phyloP scores from a whole-genome alignment of 2,329 filamentous ascomycete genomes.

The Fusarium secorum region DNA sequence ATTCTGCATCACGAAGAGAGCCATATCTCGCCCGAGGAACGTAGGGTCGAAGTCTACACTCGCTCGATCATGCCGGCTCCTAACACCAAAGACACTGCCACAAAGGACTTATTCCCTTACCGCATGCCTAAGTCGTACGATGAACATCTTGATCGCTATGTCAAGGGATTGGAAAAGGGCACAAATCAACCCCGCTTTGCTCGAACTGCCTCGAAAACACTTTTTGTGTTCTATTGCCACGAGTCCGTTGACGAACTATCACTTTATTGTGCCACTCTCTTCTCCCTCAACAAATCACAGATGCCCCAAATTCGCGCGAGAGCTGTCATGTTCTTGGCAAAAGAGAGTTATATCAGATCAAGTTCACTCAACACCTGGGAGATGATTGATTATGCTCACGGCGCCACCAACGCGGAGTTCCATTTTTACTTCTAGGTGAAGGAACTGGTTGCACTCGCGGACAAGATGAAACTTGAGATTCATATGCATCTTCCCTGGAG shows the following conservation, averaged over 20 bases:
- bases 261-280: background rate
- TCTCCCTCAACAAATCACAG: background rate
- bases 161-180: background rate
- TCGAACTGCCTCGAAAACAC: background rate
- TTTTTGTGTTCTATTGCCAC: background rate
- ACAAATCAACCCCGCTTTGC: background rate
- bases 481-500: background rate
- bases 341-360: no score
- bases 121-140: background rate
- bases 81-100: no score
- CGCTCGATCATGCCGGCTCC: no score
- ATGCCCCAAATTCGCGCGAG: background rate
- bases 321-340: background rate
- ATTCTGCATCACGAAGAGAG: background rate
- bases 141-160: background rate
- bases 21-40: background rate
- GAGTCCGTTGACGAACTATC: background rate
- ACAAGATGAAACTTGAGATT: background rate
- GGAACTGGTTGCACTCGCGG: background rate
- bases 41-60: background rate
- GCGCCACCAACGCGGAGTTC: background rate
- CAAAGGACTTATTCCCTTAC: background rate
- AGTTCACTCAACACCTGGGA: background rate
- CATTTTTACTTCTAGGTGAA: background rate
- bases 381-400: background rate